Conservation (phyloP, 1,284 basidiomycete genomes). For the Pulveroboletus sp. region DNA sequence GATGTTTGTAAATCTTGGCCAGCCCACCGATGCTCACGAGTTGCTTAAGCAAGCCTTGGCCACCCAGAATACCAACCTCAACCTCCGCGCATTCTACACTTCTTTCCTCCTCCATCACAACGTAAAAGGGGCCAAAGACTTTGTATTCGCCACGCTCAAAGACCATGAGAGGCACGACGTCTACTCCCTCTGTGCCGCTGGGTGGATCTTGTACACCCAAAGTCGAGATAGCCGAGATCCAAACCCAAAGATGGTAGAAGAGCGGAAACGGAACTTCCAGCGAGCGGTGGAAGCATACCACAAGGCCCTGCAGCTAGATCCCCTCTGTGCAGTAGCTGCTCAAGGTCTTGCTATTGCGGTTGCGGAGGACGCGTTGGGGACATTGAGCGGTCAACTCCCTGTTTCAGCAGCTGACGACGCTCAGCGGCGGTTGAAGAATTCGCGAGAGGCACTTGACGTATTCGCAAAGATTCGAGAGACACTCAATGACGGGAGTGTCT, state of each 20-base stretch:
- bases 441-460: constrained; percentile 82
- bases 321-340: constrained; percentile 85
- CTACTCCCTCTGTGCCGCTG: constrained; percentile 89
- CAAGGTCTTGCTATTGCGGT: constrained; percentile 91
- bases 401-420: constrained; percentile 60
- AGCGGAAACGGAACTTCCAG: constrained; percentile 76
- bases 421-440: constrained; percentile 64
- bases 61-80: constrained; percentile 70
- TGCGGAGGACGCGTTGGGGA: constrained; percentile 84
- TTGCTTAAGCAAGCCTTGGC: constrained; percentile 84
- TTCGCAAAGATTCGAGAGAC: constrained; percentile 89
- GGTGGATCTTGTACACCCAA: constrained; percentile 81
- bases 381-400: constrained; percentile 52
- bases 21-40: constrained; percentile 79
- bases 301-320: constrained; percentile 81
- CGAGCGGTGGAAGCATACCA: constrained; percentile 88
- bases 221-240: constrained; percentile 75
- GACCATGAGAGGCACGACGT: constrained; percentile 83
- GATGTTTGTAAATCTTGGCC: constrained; percentile 68
- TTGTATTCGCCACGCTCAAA: constrained; percentile 82
- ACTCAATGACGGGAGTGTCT: constrained; percentile 82
- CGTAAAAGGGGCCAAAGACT: constrained; percentile 77
- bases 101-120: constrained; percentile 84
- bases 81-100: constrained; percentile 84
- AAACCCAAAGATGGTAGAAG: constrained; percentile 60